A percentile compares a stretch with the other conserved stretches of the same genome.
Conservation (phyloP, 257 asterid genomes). For the Solanum rostratum region DNA sequence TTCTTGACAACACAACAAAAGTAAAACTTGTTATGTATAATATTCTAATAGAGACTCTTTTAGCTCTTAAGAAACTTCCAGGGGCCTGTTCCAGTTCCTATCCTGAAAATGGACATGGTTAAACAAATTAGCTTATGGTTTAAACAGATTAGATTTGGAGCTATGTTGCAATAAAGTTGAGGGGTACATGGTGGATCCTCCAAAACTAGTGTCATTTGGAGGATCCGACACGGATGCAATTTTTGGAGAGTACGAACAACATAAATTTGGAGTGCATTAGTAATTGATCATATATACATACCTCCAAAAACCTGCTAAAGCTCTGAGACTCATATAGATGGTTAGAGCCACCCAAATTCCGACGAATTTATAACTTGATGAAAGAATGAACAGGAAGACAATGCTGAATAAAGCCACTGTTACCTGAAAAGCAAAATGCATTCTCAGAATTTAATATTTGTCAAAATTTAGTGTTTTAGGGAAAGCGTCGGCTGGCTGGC, state of each 20-base stretch:
- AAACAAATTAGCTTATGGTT: neutral
- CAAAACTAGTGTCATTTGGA: neutral
- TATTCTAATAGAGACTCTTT: neutral
- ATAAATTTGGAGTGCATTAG: neutral
- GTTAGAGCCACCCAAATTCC: conserved; percentile 67
- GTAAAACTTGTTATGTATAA: neutral
- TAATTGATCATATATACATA: neutral
- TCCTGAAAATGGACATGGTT: conserved; percentile 25
- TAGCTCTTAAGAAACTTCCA: conserved; percentile 51
- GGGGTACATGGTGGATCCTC: neutral
- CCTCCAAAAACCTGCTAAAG: conserved; percentile 75
- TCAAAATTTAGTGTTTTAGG: neutral
- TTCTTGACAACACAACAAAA: neutral
- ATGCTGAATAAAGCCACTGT: conserved; percentile 55
- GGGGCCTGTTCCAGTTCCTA: conserved; percentile 75
- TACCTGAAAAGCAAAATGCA: conserved; percentile 27
- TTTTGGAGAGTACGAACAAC: neutral
- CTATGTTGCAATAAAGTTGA: neutral
- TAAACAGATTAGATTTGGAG: neutral
- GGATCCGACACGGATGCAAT: no score
- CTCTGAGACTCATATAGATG: conserved; percentile 55
- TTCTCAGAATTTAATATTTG: neutral
- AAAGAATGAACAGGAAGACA: conserved; percentile 34
- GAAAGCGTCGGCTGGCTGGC: neutral
- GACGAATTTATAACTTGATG: conserved; percentile 33